phyloP scores from a whole-genome alignment of 2,329 filamentous ascomycete species.

The Aschersonia sp. region DNA sequence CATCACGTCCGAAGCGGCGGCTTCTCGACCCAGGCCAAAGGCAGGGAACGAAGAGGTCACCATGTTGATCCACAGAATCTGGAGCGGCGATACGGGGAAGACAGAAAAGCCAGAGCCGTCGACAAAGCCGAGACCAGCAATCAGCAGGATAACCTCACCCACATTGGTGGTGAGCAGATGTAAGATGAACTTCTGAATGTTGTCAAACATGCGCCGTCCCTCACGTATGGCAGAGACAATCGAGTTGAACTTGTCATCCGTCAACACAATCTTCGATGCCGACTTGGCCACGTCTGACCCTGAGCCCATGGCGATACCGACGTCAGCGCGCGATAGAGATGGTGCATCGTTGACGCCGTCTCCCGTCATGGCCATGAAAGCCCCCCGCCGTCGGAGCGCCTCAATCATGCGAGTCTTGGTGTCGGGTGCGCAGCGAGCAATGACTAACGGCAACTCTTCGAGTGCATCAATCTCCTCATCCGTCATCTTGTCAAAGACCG shows the following conservation, averaged over 20 bases:
- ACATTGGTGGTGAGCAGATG: constrained; percentile 71
- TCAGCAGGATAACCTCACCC: constrained; percentile 66
- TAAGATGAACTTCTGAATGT: constrained; percentile 77
- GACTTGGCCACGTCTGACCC: constrained; percentile 79
- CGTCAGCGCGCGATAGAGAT: constrained; percentile 65
- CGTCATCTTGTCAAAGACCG: constrained; percentile 63
- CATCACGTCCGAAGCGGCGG: constrained; percentile 64
- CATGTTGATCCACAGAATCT: constrained; percentile 94
- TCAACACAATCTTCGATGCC: constrained; percentile 67
- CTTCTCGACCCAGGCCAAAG: constrained; percentile 74
- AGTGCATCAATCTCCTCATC: constrained; percentile 64
- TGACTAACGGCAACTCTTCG: constrained; percentile 62
- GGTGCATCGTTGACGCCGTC: constrained; percentile 82
- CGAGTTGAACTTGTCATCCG: constrained; percentile 78
- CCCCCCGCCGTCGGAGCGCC: constrained; percentile 60
- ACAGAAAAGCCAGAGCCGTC: constrained; percentile 59
- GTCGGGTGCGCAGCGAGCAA: constrained; percentile 70
- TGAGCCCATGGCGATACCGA: constrained; percentile 83
- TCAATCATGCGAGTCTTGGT: constrained; percentile 90
- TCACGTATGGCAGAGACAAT: constrained; percentile 75
- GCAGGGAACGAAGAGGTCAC: constrained; percentile 77
- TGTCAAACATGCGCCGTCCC: constrained; percentile 74
- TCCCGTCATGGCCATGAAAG: constrained; percentile 76
- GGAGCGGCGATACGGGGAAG: constrained; percentile 71
- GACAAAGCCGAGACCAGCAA: constrained; percentile 71